A percentile compares a stretch with the other conserved stretches of the same genome.
phyloP scores from a whole-genome alignment of 2,329 filamentous ascomycete species.

The Aspergillus texensis region DNA sequence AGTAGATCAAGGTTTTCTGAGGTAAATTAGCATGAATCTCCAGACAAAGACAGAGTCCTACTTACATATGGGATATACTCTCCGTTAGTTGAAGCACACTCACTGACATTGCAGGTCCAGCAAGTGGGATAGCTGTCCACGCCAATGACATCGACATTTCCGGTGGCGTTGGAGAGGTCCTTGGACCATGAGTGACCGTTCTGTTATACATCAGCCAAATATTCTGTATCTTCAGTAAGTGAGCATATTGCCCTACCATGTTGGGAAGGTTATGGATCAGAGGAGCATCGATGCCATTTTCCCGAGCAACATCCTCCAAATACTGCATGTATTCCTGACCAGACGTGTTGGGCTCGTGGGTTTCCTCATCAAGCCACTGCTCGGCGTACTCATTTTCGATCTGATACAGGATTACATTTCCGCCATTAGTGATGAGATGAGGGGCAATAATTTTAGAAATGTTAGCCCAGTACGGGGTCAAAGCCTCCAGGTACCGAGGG shows the following conservation, averaged over 20 bases:
- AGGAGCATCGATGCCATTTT: conserved; percentile 61
- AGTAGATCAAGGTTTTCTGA: background rate
- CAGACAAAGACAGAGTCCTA: background rate
- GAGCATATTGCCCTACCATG: conserved; percentile 36
- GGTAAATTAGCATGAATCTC: background rate
- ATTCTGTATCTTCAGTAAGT: no score
- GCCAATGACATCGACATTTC: conserved; percentile 39
- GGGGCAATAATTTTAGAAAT: conserved; percentile 33
- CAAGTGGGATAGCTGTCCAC: conserved; percentile 52
- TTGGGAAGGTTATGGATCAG: conserved; percentile 64
- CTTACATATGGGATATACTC: conserved; percentile 56
- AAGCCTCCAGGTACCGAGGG: conserved; percentile 33
- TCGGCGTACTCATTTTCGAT: conserved; percentile 43
- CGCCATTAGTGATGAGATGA: conserved; percentile 33
- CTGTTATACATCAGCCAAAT: background rate
- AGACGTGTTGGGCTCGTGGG: conserved; percentile 50
- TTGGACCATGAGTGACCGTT: conserved; percentile 61
- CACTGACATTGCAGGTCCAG: conserved; percentile 65
- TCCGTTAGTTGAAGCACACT: conserved; percentile 64
- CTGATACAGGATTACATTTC: conserved; percentile 33
- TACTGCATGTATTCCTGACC: conserved; percentile 49
- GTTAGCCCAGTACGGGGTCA: conserved; percentile 34
- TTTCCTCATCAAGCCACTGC: conserved; percentile 37
- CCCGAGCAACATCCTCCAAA: conserved; percentile 56
- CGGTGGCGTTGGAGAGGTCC: conserved; percentile 59